Base-by-base conservation (phyloP, 306 rosid species). In the Medicago lupulina region DNA sequence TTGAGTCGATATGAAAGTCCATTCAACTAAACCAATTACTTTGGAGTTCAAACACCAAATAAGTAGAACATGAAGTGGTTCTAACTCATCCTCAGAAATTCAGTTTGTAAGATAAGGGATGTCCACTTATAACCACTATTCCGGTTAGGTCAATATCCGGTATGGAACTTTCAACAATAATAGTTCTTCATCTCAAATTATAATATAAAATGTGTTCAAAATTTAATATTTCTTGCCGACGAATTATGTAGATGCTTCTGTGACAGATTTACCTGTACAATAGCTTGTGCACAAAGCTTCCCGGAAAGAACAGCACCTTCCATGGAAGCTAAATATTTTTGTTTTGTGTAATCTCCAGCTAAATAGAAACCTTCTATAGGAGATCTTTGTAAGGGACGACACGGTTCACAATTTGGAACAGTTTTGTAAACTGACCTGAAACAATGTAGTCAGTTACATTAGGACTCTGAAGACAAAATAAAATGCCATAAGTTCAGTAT, bases 291-390 rank as follows among this genome's bases (percentile, higher is more conserved):
- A 86, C 97, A 95, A 76, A 95, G 80, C 94, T 95, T 95, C 70
- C 98, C 98, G 2, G 97, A 95, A 60, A 95, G 90, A 85, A 95
- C 96, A 18, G 97, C 98, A 8, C 98, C 98, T 92, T 95, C 98
- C 98, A 92, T 95, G 60, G 98, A 95, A 62, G 98, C 98, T 86
- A 95, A 80, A 84, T 95, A 94, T 79, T 92, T 95, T 76, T 92
- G 98, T 79, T 92, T 95, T 36, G 98, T 95, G 83, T 90, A 95
- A 82, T 95, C 98, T 58, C 98, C 97, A 69, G 98, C 91, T 77
- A 95, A 89, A 79, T 92, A 95, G 87, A 95, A 92, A 58, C 97
- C 97, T 79, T 90, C 97, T 53, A 95, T 15, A 14, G 98, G 98
- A 74, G 98, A 95, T 85, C 94, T 83, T 83, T 95, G 98, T 71